Percentiles rank a stretch among this genome's conserved stretches.
These are phyloP conservation scores for Viola odorata DNA, from an alignment of 345 rosid species.

Conservation along the genomic window DNA sequence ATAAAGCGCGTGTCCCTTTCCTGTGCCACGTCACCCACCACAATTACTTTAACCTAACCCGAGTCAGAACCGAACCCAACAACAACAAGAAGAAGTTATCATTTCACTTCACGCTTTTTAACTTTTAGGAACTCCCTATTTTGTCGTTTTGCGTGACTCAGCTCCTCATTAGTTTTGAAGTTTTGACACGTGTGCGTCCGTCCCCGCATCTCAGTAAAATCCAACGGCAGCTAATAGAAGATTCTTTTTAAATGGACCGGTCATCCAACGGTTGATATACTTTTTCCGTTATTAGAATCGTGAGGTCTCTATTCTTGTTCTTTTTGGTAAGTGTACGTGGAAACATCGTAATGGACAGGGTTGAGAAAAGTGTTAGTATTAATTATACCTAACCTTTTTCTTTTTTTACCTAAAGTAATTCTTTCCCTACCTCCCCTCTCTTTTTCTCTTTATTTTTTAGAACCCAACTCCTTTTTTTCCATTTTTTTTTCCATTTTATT, in stretches of 20 bases:
- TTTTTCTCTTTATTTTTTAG: too few species aligned
- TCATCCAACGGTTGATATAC: conserved; percentile 9
- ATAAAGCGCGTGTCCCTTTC: conserved; percentile 5
- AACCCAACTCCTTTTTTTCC: too few species aligned
- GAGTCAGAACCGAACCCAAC: conserved; percentile 10
- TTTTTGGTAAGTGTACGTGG: conserved; percentile 4
- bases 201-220: conserved; percentile 8
- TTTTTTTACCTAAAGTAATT: too few species aligned
- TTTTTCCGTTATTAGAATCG: not conserved
- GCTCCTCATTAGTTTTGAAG: conserved; percentile 1
- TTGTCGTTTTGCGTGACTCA: conserved; percentile 21
- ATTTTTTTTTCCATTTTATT: too few species aligned
- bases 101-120: not conserved
- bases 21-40: conserved; percentile 8
- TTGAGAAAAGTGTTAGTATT: not conserved
- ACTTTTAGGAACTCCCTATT: conserved; percentile 3
- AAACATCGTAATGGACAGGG: not conserved
- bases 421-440: too few species aligned
- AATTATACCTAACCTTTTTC: too few species aligned
- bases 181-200: conserved; percentile 13
- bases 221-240: conserved; percentile 16
- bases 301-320: not conserved
- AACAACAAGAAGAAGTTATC: conserved; percentile 1
- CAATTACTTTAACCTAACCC: conserved; percentile 17
- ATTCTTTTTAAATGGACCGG: conserved; percentile 17